Percentiles rank a stretch among this genome's conserved stretches.
Conservation (phyloP, 208 protist genomes). For the Acanthamoeba sp. region DNA sequence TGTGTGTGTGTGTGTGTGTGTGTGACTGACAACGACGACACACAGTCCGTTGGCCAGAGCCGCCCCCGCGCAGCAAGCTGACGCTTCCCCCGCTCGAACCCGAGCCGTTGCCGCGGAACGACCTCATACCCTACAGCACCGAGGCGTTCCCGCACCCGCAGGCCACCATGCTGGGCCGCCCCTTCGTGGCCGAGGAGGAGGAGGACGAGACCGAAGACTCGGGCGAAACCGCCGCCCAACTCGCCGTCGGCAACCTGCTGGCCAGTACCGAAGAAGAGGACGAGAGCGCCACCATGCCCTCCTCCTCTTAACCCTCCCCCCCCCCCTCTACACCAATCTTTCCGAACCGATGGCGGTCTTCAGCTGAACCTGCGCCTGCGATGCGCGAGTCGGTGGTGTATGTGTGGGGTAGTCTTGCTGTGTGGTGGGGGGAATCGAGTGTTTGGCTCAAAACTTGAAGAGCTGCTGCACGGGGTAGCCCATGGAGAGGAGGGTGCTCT, state of each 20-base stretch:
- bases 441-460: not conserved
- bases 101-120: not conserved
- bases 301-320: not conserved
- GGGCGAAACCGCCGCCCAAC: not conserved
- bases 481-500: constrained; percentile 11
- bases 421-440: not conserved
- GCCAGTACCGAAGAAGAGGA: not conserved
- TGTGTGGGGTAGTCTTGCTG: not conserved
- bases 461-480: not conserved
- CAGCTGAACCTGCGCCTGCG: too few species aligned
- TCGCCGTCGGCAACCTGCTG: not conserved
- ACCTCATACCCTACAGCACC: not conserved
- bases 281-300: not conserved
- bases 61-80: not conserved
- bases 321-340: too few species aligned
- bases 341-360: too few species aligned
- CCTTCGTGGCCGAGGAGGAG: not conserved
- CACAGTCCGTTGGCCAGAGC: not conserved
- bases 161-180: not conserved
- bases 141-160: not conserved
- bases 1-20: not conserved
- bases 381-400: too few species aligned
- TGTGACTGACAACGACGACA: not conserved
- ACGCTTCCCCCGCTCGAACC: not conserved
- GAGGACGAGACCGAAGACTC: not conserved